Evolutionary conservation across 352 stramenopile species (phyloP).

Genomic region (Globisporangium cystogenes): DNA sequence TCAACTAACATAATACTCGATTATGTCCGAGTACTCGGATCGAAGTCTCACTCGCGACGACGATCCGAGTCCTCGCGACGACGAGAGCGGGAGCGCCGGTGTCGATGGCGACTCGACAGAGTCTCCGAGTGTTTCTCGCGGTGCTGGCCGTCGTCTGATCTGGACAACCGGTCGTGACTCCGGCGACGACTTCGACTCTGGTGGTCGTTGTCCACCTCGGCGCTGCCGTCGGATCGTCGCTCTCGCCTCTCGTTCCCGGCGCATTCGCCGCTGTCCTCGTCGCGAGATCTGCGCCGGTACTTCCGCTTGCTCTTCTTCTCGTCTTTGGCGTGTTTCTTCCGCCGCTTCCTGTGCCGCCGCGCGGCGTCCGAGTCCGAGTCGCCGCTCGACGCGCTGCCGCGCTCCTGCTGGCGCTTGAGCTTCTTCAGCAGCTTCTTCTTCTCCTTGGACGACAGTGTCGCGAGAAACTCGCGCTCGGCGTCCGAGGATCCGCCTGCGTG

Average conservation of each 20-base stretch:
- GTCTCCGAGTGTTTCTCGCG: too few species aligned
- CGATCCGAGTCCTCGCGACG: neutral
- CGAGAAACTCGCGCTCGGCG: slow-evolving; percentile 41
- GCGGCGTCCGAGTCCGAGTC: slow-evolving; percentile 15
- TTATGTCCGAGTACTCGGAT: too few species aligned
- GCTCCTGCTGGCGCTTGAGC: slow-evolving; percentile 27
- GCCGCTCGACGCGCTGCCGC: slow-evolving; percentile 7
- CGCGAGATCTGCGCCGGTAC: slow-evolving; percentile 1
- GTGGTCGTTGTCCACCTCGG: neutral
- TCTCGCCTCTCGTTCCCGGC: too few species aligned
- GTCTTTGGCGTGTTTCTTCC: slow-evolving; percentile 23
- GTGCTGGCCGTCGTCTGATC: neutral
- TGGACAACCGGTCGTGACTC: neutral
- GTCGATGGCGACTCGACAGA: neutral
- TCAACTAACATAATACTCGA: too few species aligned
- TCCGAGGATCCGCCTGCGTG: slow-evolving; percentile 19
- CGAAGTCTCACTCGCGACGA: neutral
- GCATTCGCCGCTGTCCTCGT: neutral
- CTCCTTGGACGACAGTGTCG: slow-evolving; percentile 56
- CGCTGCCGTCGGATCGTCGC: neutral
- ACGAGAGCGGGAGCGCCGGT: neutral
- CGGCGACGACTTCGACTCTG: neutral
- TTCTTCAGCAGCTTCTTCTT: slow-evolving; percentile 63
- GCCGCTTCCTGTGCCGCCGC: slow-evolving; percentile 6
- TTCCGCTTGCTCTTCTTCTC: slow-evolving; percentile 10